A percentile compares a stretch with the other conserved stretches of the same genome.
phyloP scores from a whole-genome alignment of 768 basidiomycete species.

The Rhizopogon vesiculosus region DNA sequence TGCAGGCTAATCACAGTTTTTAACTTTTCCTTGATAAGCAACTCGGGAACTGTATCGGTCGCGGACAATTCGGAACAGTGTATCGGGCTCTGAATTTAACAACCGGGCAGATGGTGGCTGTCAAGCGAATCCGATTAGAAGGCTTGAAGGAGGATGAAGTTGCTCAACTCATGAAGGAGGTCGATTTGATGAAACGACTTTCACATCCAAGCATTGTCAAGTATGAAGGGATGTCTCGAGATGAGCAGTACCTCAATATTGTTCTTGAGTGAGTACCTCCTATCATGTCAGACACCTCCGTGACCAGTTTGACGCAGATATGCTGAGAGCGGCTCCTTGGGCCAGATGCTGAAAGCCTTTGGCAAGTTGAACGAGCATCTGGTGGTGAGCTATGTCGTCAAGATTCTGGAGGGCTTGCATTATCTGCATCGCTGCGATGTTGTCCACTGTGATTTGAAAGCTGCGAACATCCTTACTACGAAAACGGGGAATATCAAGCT shows the following conservation, averaged over 20 bases:
- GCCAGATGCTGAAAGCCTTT: conserved; percentile 89
- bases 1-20: conserved; percentile 6
- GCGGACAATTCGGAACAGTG: conserved; percentile 95
- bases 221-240: conserved; percentile 94
- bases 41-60: conserved; percentile 96
- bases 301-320: conserved; percentile 49
- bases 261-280: conserved; percentile 76
- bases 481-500: conserved; percentile 98
- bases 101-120: conserved; percentile 98
- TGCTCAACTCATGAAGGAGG: conserved; percentile 88
- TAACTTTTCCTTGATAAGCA: conserved; percentile 48
- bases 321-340: conserved; percentile 94
- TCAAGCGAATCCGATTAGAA: conserved; percentile 89
- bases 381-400: conserved; percentile 90
- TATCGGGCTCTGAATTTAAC: conserved; percentile 92
- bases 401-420: conserved; percentile 92
- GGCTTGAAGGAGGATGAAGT: conserved; percentile 91
- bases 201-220: conserved; percentile 96
- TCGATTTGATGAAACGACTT: conserved; percentile 85
- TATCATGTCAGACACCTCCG: conserved; percentile 6
- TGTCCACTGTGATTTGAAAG: conserved; percentile 97
- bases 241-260: conserved; percentile 85
- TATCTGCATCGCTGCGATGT: conserved; percentile 89
- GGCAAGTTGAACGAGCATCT: conserved; percentile 91
- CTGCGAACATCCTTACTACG: conserved; percentile 97